A percentile compares a stretch with the other conserved stretches of the same genome.
Evolutionary conservation across 225 moss, liverwort and hornwort species (phyloP).

Genomic region (Straminergon stramineum): DNA sequence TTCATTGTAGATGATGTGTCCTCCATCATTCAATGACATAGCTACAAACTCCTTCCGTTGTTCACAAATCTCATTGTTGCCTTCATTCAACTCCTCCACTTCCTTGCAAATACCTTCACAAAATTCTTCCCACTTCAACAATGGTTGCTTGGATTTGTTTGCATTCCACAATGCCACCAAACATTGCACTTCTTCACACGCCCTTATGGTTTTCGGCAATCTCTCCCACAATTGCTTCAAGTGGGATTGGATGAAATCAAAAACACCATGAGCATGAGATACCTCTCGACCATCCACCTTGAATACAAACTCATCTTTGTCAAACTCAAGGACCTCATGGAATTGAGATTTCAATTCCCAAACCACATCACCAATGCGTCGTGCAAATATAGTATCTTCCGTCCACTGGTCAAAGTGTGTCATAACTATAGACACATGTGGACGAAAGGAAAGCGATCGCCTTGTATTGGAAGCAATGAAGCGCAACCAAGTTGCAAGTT

Average conservation of each 20-base stretch:
- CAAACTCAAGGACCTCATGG: not conserved
- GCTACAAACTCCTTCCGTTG: not conserved
- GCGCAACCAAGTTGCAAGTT: not conserved
- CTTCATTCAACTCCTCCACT: not conserved
- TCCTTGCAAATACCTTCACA: not conserved
- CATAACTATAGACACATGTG: not conserved
- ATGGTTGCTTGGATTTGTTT: not conserved
- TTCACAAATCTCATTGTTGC: accelerated
- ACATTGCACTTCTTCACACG: not conserved
- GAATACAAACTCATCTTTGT: not conserved
- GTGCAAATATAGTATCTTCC: not conserved
- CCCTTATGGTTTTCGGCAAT: not conserved
- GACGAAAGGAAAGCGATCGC: not conserved
- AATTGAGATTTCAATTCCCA: not conserved
- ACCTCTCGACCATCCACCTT: not conserved
- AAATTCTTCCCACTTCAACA: not conserved
- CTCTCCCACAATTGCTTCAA: not conserved
- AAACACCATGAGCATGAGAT: not conserved
- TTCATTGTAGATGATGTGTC: not conserved
- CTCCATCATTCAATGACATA: not conserved
- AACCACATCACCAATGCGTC: not conserved
- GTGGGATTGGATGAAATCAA: not conserved
- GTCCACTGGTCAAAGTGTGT: not conserved
- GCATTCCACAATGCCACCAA: not conserved
- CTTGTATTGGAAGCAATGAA: not conserved